These are phyloP conservation scores for Macadamia integrifolia DNA, from an alignment of 164 flowering plant genomes.

Conservation along the genomic window DNA sequence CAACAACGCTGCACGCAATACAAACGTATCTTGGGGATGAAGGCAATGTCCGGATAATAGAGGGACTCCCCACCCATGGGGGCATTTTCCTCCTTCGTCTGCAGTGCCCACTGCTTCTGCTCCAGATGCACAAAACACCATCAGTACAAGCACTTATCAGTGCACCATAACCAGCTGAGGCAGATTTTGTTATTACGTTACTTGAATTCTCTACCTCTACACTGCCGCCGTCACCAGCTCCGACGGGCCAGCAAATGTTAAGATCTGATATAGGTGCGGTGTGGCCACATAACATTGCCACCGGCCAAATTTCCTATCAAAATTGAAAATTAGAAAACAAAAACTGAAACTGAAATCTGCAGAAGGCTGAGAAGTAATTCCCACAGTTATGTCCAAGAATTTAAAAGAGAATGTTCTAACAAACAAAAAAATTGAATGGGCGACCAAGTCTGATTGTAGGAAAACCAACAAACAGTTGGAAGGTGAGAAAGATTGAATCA, in stretches of 20 bases:
- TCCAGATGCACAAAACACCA: constrained; percentile 94
- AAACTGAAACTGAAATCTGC: not conserved
- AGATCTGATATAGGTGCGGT: constrained; percentile 66
- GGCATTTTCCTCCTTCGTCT: constrained; percentile 78
- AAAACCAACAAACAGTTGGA: constrained; percentile 7
- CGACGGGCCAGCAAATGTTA: constrained; percentile 60
- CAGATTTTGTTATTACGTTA: constrained; percentile 23
- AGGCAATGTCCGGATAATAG: constrained; percentile 45
- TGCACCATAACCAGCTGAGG: constrained; percentile 37
- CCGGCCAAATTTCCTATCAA: constrained; percentile 64
- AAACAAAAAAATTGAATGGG: not conserved
- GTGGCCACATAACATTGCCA: constrained; percentile 92
- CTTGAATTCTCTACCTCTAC: constrained; percentile 19
- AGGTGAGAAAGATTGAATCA: not conserved
- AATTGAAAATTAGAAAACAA: not conserved
- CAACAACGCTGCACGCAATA: constrained; percentile 51
- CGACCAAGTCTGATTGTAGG: not conserved
- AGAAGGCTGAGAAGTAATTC: not conserved
- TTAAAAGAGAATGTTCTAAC: not conserved
- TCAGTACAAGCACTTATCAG: constrained; percentile 84
- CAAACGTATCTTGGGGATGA: constrained; percentile 71
- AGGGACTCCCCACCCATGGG: constrained; percentile 85
- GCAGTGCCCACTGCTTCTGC: constrained; percentile 87
- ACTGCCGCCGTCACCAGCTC: constrained; percentile 21
- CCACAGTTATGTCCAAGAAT: not conserved